Evolutionary conservation across 2,329 filamentous ascomycete species (phyloP), one percentile per base, ranked within the genome.

Genomic region (Diaporthe citrichinensis): DNA sequence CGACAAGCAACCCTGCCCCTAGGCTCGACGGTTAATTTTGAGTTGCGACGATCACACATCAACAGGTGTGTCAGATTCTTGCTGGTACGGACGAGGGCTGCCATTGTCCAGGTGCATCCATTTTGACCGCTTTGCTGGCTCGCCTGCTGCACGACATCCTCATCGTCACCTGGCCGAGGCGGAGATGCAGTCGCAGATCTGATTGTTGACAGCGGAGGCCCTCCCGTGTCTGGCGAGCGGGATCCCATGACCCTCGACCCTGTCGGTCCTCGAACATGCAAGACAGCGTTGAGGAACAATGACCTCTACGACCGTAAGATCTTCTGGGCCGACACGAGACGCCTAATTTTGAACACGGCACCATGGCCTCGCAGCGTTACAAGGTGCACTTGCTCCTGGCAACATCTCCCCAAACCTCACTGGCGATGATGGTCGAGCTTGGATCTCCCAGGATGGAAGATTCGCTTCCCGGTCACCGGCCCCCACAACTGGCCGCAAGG

Each of bases 41-140:
- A 76, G 68, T 76, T 69, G 67, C 75, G 75, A 68, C 75, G 73
- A 74, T 74, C 73, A 62, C 72, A 72, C 59, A 75, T 72, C 23
- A 39, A 58, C 25, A 53, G 31, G 49, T 59, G 58, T 76, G 41
- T 72, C 65, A 76, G 51, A 68, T 65, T 69, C 65, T 69, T 69
- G 65, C 65, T 55, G 65, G 65, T 55, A 39, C 49, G 49, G 65
- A 69, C 65, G 65, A 69, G 65, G 46, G 65, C 65, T 69, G 49
- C 65, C 65, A 69, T 69, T 41, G 65, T 41, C 65, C 9, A 55
- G 65, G 65, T 53, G 65, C 44, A 39, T 34, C 34, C 71, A 65
- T 73, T 57, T 57, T 34, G 58, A 57, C 71, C 71, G 71, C 58
- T 17, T 65, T n/a, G 58, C 58, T 73, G 58, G 61, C 71, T 41